Evolutionary conservation across 352 stramenopile genomes (phyloP).

Genomic region (Globisporangium emineosum): DNA sequence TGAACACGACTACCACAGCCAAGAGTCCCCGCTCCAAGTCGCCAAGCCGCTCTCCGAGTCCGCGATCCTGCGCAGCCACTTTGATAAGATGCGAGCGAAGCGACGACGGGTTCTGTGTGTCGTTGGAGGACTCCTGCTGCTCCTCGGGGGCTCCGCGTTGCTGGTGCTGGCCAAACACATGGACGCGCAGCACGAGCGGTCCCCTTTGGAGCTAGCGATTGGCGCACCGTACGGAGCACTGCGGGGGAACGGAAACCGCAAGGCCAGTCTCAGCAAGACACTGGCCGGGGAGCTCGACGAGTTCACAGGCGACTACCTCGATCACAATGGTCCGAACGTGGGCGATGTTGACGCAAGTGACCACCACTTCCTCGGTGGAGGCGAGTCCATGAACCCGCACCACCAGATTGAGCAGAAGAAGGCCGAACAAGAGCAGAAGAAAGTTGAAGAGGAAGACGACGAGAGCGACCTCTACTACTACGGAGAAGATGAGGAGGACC

Average conservation of each 20-base stretch:
- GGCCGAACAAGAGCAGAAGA: not conserved
- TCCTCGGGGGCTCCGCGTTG: slow-evolving; percentile 5
- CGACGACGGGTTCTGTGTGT: slow-evolving; percentile 4
- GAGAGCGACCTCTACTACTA: slow-evolving; percentile 13
- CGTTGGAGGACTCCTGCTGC: slow-evolving; percentile 5
- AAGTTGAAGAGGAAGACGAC: not conserved
- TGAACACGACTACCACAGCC: slow-evolving; percentile 16
- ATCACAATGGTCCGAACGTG: not conserved
- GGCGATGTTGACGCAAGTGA: slow-evolving; percentile 15
- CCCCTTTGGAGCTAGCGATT: slow-evolving; percentile 15
- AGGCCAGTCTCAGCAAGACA: slow-evolving; percentile 9
- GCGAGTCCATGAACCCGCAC: not conserved
- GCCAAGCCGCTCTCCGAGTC: slow-evolving; percentile 13
- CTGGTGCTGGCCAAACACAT: slow-evolving; percentile 1
- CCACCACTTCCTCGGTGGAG: not conserved
- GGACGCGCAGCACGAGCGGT: slow-evolving; percentile 4
- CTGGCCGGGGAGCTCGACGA: slow-evolving; percentile 3
- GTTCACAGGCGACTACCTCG: not conserved
- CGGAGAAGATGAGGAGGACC: not conserved
- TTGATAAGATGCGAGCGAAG: slow-evolving; percentile 5
- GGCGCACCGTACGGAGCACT: slow-evolving; percentile 14
- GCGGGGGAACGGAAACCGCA: slow-evolving; percentile 13
- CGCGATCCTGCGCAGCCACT: slow-evolving; percentile 17
- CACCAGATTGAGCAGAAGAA: not conserved
- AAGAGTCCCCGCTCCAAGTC: slow-evolving; percentile 11